A percentile compares a stretch with the other conserved stretches of the same genome.
phyloP scores from a whole-genome alignment of 176 grass and related monocot species.

The Chrysopogon serrulatus region DNA sequence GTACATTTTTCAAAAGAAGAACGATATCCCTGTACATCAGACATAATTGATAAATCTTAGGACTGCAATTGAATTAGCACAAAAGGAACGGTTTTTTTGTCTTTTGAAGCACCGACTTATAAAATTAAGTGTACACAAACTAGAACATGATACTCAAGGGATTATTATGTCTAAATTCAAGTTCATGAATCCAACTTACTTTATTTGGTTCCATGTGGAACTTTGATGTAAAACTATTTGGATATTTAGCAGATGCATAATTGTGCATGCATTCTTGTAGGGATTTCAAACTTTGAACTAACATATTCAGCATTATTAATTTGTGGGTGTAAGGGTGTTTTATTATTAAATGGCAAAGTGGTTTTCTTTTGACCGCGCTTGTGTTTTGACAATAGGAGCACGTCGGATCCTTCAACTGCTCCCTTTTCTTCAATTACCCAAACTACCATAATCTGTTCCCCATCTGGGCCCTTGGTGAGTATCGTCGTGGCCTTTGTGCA shows the following conservation, averaged over 20 bases:
- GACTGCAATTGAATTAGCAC: neutral
- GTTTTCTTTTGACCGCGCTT: too few relatives aligned
- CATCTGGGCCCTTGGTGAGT: conserved; percentile 7
- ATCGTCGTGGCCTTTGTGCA: neutral
- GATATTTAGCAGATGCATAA: neutral
- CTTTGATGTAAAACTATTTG: neutral
- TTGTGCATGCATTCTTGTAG: neutral
- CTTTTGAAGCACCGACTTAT: neutral
- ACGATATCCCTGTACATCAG: too few relatives aligned
- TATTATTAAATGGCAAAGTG: too few relatives aligned
- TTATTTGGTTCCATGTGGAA: neutral
- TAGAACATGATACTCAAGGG: neutral
- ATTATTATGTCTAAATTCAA: neutral
- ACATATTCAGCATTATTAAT: neutral
- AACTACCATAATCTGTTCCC: too few relatives aligned
- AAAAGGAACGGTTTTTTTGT: neutral
- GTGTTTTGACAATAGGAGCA: conserved; percentile 27
- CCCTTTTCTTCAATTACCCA: conserved; percentile 41
- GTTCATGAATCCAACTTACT: neutral
- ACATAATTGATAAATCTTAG: neutral
- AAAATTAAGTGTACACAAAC: neutral
- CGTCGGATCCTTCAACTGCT: conserved; percentile 30
- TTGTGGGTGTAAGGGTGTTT: too few relatives aligned
- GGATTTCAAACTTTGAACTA: neutral
- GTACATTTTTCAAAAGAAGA: too few relatives aligned